Evolutionary conservation across 139 green algal genomes (phyloP).

Genomic region (Yamagishiella unicocca): DNA sequence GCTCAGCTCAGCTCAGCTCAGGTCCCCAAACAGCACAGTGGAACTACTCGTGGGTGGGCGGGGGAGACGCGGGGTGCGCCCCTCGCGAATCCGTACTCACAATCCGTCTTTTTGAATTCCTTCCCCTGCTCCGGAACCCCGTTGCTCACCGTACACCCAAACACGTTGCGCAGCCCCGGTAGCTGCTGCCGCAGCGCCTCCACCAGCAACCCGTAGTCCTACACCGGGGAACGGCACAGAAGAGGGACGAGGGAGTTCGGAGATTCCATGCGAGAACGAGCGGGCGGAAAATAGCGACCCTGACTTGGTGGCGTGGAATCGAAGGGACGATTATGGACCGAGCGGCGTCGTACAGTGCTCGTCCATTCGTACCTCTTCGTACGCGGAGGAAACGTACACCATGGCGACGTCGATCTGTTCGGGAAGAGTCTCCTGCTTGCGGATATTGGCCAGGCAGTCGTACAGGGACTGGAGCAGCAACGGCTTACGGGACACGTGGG

Average conservation of each 20-base stretch:
- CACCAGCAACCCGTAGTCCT: slow-evolving; percentile 33
- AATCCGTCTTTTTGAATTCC: neutral
- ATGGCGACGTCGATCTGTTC: slow-evolving; percentile 33
- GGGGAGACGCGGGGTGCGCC: too few relatives aligned
- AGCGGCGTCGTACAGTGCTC: neutral
- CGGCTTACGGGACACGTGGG: slow-evolving; percentile 46
- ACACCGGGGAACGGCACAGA: neutral
- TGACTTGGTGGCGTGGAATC: too few relatives aligned
- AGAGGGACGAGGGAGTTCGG: too few relatives aligned
- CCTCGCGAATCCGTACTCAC: too few relatives aligned
- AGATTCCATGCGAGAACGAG: too few relatives aligned
- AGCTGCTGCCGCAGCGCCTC: slow-evolving; percentile 9
- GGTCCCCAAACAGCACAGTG: too few relatives aligned
- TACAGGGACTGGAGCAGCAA: slow-evolving; percentile 76
- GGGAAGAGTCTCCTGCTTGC: neutral
- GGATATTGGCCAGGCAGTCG: slow-evolving; percentile 52
- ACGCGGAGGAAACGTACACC: slow-evolving; percentile 7
- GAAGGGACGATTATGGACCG: neutral
- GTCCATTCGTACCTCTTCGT: neutral
- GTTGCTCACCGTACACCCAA: slow-evolving; percentile 45
- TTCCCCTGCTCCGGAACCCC: too few relatives aligned
- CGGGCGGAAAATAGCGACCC: too few relatives aligned
- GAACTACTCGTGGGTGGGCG: too few relatives aligned
- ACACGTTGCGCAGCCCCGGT: slow-evolving; percentile 53
- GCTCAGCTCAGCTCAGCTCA: too few relatives aligned